Percentiles rank a stretch among this genome's conserved stretches.
Evolutionary conservation across 331 rosid genomes (phyloP).

Genomic region (Acacia concinna): DNA sequence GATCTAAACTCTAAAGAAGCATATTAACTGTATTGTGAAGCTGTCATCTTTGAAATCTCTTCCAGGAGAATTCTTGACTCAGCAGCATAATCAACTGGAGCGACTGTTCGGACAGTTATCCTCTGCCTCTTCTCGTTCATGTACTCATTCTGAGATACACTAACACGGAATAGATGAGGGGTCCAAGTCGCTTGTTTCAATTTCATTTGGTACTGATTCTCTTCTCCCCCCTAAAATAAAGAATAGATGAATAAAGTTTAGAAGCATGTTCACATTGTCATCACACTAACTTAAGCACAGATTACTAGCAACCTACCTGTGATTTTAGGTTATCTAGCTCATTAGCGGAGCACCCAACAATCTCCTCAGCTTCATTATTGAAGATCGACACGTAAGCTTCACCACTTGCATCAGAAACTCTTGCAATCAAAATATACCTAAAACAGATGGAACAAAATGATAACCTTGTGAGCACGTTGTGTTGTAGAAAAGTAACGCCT

Average conservation of each 20-base stretch:
- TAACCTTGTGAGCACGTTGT: background rate
- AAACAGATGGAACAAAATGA: background rate
- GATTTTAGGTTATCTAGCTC: constrained; percentile 66
- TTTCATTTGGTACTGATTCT: constrained; percentile 49
- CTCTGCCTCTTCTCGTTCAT: constrained; percentile 83
- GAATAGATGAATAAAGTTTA: background rate
- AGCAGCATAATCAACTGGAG: constrained; percentile 81
- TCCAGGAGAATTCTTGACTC: constrained; percentile 77
- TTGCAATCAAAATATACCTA: constrained; percentile 71
- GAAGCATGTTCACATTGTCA: background rate
- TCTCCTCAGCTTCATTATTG: constrained; percentile 75
- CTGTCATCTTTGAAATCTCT: constrained; percentile 72
- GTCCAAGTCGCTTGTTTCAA: constrained; percentile 84
- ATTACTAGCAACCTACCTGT: constrained; percentile 46
- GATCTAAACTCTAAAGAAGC: constrained; percentile 11
- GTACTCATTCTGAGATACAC: constrained; percentile 79
- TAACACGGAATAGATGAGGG: constrained; percentile 73
- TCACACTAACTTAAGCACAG: background rate
- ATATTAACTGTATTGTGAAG: constrained; percentile 29
- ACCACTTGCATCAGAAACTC: constrained; percentile 61
- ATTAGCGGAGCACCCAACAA: constrained; percentile 86
- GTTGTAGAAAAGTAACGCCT: background rate
- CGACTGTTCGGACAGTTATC: constrained; percentile 67
- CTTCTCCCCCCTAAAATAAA: constrained; percentile 57
- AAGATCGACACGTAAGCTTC: constrained; percentile 65